Conservation (phyloP, 78 protist genomes). For the Dictyostelium purpureum region DNA sequence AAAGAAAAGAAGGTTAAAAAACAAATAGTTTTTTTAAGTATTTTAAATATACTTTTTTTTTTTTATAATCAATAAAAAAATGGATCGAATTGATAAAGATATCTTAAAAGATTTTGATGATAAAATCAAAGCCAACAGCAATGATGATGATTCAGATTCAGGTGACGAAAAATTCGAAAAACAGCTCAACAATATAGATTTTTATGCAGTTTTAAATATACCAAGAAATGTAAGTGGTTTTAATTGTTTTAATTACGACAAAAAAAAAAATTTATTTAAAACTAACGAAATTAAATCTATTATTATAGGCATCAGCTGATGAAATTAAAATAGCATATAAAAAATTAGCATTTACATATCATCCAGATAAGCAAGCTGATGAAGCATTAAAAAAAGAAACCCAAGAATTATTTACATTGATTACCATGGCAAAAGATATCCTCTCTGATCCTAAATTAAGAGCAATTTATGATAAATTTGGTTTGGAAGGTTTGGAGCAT, state of each 20-base stretch:
- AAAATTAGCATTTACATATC: conserved; percentile 67
- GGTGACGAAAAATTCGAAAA: not conserved
- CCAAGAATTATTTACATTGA: conserved; percentile 60
- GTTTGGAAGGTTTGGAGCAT: conserved; percentile 23
- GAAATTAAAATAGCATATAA: conserved; percentile 54
- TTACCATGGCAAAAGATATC: conserved; percentile 29
- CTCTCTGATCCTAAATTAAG: conserved; percentile 28
- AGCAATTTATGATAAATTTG: conserved; percentile 51
- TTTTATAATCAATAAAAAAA: too few relatives aligned
- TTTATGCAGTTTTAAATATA: conserved; percentile 53
- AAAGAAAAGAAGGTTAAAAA: too few relatives aligned
- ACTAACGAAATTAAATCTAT: not conserved
- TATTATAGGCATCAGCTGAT: conserved; percentile 12
- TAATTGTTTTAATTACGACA: too few relatives aligned
- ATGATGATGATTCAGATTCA: not conserved
- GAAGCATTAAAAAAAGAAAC: conserved; percentile 20
- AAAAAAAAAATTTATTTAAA: not conserved
- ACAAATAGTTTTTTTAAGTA: too few relatives aligned
- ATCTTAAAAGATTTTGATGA: not conserved
- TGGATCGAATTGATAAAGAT: not conserved
- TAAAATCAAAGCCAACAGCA: not conserved
- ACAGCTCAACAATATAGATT: conserved; percentile 9
- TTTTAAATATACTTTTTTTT: too few relatives aligned
- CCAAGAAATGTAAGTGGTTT: conserved; percentile 67
- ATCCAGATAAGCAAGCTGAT: conserved; percentile 54